Base-by-base conservation (phyloP, 176 grass and related monocot genomes). In the Thinopyrum elongatum region DNA sequence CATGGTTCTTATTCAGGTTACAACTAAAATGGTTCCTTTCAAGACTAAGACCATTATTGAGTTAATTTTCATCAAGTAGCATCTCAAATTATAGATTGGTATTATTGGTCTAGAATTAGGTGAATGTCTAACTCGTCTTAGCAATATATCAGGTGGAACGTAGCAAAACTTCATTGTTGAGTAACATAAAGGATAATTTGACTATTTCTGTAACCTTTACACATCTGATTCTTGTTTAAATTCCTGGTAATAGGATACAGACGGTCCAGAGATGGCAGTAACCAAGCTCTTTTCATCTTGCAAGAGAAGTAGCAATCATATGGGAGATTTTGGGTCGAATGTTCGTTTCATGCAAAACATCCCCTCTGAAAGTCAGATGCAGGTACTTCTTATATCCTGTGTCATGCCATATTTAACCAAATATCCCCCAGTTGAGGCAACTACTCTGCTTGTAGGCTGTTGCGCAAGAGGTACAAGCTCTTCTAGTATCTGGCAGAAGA, bases 401-500 rank as follows among this genome's bases (percentile, higher is more conserved):
- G 27, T 49, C n/a, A 15, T 29, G 31, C 36, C 25, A 33, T 67
- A 27, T 55, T 78, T 74, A 46, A 12, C 7, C 23, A 80, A 76
- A 77, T 83, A 71, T 39, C 35, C 47, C 30, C 34, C 70, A 47
- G 61, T 70, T 91, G 64, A 86, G 36, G 76, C 33, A 91, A 76
- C 21, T 91, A 79, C 65, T 83, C 49, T 84, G 34, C 36, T 85
- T 89, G 69, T 89, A 99, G 94, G 84, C 94, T 83, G 89, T 91
- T 86, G 97, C 97, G 5, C 87, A 86, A 89, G 92, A 91, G 84
- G 92, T 99, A 29, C 97, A 99, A 90, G 93, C 86, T 77, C 92
- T 99, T 89, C 92, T 99, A 58, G 94, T 99, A 79, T 96, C 92
- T 80, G 97, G 97, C 80, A 96, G 86, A 89, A 94, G 94, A 77